Percentiles rank a stretch among this genome's conserved stretches.
phyloP scores from a whole-genome alignment of 2,329 filamentous ascomycete species.

The Penicillium expansum region DNA sequence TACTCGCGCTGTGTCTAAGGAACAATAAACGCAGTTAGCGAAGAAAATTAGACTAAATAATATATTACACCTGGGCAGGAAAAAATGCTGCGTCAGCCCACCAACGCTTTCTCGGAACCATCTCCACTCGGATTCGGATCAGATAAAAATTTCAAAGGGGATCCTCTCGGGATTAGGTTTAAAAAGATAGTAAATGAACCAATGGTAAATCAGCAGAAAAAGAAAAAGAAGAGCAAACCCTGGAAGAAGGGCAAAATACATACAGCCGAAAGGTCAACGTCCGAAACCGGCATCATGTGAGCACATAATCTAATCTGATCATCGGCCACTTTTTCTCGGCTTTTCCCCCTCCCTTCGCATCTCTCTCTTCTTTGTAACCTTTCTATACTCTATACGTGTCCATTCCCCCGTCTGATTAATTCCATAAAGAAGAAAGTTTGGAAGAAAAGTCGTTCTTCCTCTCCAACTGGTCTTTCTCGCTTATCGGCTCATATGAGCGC shows the following conservation, averaged over 20 bases:
- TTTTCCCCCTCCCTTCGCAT: constrained; percentile 2
- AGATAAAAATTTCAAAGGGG: constrained; percentile 15
- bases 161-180: neutral
- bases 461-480: constrained; percentile 24
- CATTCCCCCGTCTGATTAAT: neutral
- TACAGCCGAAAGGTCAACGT: constrained; percentile 14
- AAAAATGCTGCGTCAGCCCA: constrained; percentile 20
- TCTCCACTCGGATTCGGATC: constrained; percentile 16
- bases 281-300: constrained; percentile 30
- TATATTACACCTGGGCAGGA: neutral
- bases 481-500: constrained; percentile 32
- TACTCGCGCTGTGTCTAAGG: neutral
- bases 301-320: constrained; percentile 30
- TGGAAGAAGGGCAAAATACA: neutral
- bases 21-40: neutral
- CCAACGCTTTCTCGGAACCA: constrained; percentile 14
- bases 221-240: constrained; percentile 2
- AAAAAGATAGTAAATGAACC: neutral
- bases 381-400: neutral
- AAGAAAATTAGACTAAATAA: neutral
- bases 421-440: neutral
- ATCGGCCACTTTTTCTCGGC: constrained; percentile 21
- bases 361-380: neutral
- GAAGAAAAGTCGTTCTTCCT: neutral
- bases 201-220: constrained; percentile 1